phyloP scores from a whole-genome alignment of 2,329 filamentous ascomycete species.

The Didymella segeticola region DNA sequence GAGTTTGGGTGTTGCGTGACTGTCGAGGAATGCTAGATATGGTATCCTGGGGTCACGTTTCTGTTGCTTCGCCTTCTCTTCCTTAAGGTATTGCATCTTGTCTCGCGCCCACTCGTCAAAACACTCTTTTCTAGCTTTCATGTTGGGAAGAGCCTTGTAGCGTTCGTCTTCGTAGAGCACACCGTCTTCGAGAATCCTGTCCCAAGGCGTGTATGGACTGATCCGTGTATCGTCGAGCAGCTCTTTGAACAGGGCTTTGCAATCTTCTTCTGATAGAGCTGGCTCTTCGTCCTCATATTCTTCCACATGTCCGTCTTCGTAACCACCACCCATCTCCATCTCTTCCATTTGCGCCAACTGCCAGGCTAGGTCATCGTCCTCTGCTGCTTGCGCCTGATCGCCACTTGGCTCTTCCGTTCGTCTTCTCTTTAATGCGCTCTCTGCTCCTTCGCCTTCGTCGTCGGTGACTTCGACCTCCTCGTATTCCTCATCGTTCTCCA shows the following conservation, averaged over 20 bases:
- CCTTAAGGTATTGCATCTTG: slow-evolving; percentile 74
- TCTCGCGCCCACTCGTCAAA: slow-evolving; percentile 86
- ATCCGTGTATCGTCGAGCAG: slow-evolving; percentile 82
- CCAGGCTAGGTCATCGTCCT: slow-evolving; percentile 91
- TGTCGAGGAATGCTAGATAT: slow-evolving; percentile 81
- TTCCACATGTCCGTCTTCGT: slow-evolving; percentile 66
- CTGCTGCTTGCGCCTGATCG: slow-evolving; percentile 74
- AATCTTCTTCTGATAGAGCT: slow-evolving; percentile 76
- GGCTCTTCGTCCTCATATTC: slow-evolving; percentile 72
- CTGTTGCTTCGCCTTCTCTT: slow-evolving; percentile 74
- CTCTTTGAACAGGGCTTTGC: slow-evolving; percentile 80
- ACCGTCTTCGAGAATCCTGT: slow-evolving; percentile 83
- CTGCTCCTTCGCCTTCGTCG: slow-evolving; percentile 55
- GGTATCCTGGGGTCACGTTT: slow-evolving; percentile 83
- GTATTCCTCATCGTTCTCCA: slow-evolving; percentile 72
- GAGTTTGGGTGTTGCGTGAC: slow-evolving; percentile 84
- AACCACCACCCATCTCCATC: slow-evolving; percentile 77
- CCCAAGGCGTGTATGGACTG: slow-evolving; percentile 90
- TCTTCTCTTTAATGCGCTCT: slow-evolving; percentile 58
- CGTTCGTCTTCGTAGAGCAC: slow-evolving; percentile 83
- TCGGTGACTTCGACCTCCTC: slow-evolving; percentile 79
- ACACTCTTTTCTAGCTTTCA: slow-evolving; percentile 78
- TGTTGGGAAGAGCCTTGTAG: slow-evolving; percentile 83
- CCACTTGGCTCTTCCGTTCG: slow-evolving; percentile 54
- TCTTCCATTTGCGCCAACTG: slow-evolving; percentile 90